Conservation (phyloP, 352 stramenopile genomes). For the Thalassiosira pacifica region DNA sequence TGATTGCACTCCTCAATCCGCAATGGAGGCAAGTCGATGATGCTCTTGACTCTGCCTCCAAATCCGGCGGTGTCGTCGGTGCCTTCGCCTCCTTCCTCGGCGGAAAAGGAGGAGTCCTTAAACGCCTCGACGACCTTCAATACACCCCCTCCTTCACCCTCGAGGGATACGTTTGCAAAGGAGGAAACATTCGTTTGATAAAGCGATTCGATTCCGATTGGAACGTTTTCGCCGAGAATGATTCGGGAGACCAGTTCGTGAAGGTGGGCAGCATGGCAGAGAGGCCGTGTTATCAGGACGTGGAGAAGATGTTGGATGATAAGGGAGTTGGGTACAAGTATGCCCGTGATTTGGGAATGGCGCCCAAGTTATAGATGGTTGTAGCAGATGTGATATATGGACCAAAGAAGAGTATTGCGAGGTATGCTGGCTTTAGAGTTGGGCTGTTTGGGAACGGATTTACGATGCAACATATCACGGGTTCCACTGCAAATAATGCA, state of each 20-base stretch:
- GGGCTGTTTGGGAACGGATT: too few relatives aligned
- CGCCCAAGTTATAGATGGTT: constrained; percentile 74
- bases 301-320: constrained; percentile 84
- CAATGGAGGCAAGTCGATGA: constrained; percentile 87
- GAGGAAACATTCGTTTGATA: constrained; percentile 82
- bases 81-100: constrained; percentile 84
- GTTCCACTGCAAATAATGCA: too few relatives aligned
- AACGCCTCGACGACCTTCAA: constrained; percentile 71
- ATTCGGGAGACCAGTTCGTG: constrained; percentile 75
- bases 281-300: constrained; percentile 83
- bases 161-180: constrained; percentile 86
- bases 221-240: constrained; percentile 85
- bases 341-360: constrained; percentile 80
- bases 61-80: constrained; percentile 71
- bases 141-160: constrained; percentile 78
- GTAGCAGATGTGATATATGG: too few relatives aligned
- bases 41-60: constrained; percentile 80
- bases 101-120: constrained; percentile 80
- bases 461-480: too few relatives aligned
- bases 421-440: too few relatives aligned
- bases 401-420: too few relatives aligned
- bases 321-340: constrained; percentile 85
- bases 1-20: constrained; percentile 85
- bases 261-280: constrained; percentile 62
- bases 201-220: constrained; percentile 84